Conservation (phyloP, 2,329 filamentous ascomycete species). For the Neofusicoccum umdonicola region DNA sequence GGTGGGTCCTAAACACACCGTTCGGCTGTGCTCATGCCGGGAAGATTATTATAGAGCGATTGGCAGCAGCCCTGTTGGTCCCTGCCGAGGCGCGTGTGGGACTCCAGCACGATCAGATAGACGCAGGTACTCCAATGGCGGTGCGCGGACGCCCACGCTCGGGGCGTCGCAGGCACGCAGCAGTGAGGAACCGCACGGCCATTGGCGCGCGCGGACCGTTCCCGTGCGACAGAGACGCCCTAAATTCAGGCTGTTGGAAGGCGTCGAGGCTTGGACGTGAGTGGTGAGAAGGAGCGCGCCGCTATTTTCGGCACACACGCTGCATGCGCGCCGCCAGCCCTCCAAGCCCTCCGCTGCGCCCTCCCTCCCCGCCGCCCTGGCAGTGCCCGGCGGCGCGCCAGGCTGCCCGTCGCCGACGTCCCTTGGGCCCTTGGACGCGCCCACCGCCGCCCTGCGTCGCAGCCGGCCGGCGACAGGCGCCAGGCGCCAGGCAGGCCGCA, state of each 20-base stretch:
- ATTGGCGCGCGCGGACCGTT: constrained; percentile 17
- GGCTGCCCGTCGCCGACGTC: too few relatives aligned
- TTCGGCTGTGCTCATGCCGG: constrained; percentile 16
- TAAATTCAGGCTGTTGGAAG: constrained; percentile 5
- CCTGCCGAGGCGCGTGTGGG: constrained; percentile 4
- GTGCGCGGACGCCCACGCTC: neutral
- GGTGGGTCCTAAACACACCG: constrained; percentile 15
- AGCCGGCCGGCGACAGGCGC: too few relatives aligned
- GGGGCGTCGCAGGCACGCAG: neutral
- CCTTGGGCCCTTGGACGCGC: too few relatives aligned
- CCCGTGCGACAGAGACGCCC: constrained; percentile 16
- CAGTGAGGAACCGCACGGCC: neutral
- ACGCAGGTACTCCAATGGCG: constrained; percentile 18
- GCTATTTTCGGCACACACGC: constrained; percentile 15
- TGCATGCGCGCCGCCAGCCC: neutral
- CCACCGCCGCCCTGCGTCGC: too few relatives aligned
- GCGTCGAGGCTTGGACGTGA: constrained; percentile 17
- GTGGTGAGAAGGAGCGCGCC: constrained; percentile 1
- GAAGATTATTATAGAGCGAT: constrained; percentile 17
- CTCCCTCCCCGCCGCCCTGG: neutral
- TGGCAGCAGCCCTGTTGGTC: constrained; percentile 1
- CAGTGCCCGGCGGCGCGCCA: neutral
- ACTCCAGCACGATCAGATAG: constrained; percentile 2
- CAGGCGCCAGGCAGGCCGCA: neutral
- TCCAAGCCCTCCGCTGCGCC: constrained; percentile 11